Evolutionary conservation across 345 rosid genomes (phyloP).

Genomic region (Pistacia integerrima): DNA sequence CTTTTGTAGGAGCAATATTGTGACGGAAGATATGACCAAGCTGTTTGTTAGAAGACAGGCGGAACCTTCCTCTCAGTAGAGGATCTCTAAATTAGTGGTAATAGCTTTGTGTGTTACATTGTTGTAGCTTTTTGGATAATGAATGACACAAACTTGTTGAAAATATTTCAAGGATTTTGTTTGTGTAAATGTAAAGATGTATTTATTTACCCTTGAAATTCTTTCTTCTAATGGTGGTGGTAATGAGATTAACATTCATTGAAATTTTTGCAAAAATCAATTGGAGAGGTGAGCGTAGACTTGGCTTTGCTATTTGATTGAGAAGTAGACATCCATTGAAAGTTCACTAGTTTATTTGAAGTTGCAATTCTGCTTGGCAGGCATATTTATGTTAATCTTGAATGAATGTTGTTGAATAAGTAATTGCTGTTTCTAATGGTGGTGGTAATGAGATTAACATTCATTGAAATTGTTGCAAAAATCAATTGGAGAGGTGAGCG

Average conservation of each 20-base stretch:
- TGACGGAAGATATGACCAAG: constrained; percentile 88
- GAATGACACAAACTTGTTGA: not conserved
- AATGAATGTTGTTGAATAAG: no score
- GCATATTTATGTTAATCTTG: not conserved
- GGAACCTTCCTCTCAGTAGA: constrained; percentile 42
- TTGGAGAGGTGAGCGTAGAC: not conserved
- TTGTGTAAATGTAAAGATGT: constrained; percentile 21
- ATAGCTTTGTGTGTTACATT: not conserved
- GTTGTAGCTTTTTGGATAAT: constrained; percentile 22
- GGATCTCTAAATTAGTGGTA: constrained; percentile 19
- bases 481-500: not conserved
- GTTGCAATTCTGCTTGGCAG: not conserved
- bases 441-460: not conserved
- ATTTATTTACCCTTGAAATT: not conserved
- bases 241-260: not conserved
- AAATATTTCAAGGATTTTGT: constrained; percentile 6
- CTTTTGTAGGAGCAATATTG: constrained; percentile 78
- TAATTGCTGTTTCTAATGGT: no score
- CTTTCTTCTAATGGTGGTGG: not conserved
- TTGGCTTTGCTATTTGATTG: not conserved
- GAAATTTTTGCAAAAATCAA: not conserved
- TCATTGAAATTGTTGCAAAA: not conserved
- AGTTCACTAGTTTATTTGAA: not conserved
- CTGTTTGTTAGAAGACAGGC: constrained; percentile 66
- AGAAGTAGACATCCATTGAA: not conserved